These are phyloP conservation scores for Cercospora canescens DNA, from an alignment of 2,329 filamentous ascomycete genomes.

Conservation along the genomic window DNA sequence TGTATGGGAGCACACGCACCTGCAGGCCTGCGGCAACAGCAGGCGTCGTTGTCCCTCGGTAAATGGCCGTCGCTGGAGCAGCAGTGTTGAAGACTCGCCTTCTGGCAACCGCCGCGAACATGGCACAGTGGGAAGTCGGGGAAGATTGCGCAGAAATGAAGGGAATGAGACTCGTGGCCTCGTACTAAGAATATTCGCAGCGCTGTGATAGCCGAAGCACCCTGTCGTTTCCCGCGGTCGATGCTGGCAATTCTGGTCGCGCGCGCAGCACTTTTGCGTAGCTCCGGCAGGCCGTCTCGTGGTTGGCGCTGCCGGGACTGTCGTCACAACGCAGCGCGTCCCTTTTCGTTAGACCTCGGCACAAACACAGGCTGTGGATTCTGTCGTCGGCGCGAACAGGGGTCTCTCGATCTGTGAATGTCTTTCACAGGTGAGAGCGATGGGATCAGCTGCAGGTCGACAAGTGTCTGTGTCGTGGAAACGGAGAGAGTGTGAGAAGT, in stretches of 20 bases:
- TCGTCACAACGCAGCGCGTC: background rate
- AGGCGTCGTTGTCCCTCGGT: conserved; percentile 28
- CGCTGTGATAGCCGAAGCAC: conserved; percentile 9
- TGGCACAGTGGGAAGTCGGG: conserved; percentile 11
- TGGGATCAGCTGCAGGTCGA: background rate
- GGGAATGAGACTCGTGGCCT: conserved; percentile 5
- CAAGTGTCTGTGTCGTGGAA: background rate
- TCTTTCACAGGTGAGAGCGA: background rate
- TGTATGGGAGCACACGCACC: conserved; percentile 3
- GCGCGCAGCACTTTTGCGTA: background rate
- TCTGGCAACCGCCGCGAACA: conserved; percentile 31
- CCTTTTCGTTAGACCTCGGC: background rate
- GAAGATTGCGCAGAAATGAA: conserved; percentile 3
- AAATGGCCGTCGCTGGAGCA: conserved; percentile 18
- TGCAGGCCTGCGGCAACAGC: no score
- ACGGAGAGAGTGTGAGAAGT: background rate
- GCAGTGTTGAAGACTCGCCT: conserved; percentile 24
- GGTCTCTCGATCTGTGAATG: background rate
- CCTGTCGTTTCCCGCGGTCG: conserved; percentile 12
- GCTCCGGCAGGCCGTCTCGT: background rate
- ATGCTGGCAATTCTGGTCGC: conserved; percentile 7
- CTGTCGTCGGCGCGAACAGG: background rate
- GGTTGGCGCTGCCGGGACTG: background rate
- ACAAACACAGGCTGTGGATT: background rate
- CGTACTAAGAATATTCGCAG: conserved; percentile 2